These are phyloP conservation scores for Globisporangium paroecandrum DNA, from an alignment of 352 stramenopile genomes.

Conservation along the genomic window DNA sequence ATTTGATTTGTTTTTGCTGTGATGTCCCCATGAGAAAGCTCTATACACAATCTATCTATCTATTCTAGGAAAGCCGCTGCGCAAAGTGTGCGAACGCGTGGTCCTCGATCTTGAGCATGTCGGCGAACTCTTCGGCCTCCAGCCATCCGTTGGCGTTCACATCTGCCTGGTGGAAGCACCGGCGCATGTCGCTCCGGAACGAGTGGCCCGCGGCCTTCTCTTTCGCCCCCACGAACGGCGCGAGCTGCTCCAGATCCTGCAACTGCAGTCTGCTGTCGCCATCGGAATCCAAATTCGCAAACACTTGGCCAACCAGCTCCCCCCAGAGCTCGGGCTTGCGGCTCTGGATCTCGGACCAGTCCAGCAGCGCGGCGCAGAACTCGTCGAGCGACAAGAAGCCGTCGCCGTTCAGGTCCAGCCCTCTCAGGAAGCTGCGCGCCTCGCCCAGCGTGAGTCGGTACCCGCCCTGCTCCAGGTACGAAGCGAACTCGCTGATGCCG, in stretches of 20 bases:
- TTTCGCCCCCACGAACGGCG: constrained; percentile 27
- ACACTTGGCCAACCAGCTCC: constrained; percentile 35
- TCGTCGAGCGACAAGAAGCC: constrained; percentile 56
- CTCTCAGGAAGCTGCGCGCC: constrained; percentile 51
- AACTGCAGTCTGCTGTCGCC: constrained; percentile 45
- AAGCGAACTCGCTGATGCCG: constrained; percentile 50
- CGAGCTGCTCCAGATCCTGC: constrained; percentile 41
- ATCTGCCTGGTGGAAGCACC: constrained; percentile 59
- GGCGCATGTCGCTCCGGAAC: constrained; percentile 56
- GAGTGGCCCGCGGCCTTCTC: constrained; percentile 28
- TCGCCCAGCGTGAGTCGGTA: constrained; percentile 65
- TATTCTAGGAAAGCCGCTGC: constrained; percentile 21
- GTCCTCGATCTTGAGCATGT: constrained; percentile 47
- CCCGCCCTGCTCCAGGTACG: constrained; percentile 45
- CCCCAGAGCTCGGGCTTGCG: constrained; percentile 31
- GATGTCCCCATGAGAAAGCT: neutral
- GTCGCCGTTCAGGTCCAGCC: constrained; percentile 62
- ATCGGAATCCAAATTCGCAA: constrained; percentile 46
- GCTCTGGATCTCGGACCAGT: constrained; percentile 60
- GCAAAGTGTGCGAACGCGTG: constrained; percentile 52
- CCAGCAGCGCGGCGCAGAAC: constrained; percentile 63
- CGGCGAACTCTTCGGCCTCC: constrained; percentile 37
- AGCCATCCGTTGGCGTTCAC: constrained; percentile 33
- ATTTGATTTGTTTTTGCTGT: neutral
- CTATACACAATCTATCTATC: neutral